Percentiles rank a stretch among this genome's conserved stretches.
phyloP scores from a whole-genome alignment of 73 alveolate genomes.

The Uronychia binucleata region DNA sequence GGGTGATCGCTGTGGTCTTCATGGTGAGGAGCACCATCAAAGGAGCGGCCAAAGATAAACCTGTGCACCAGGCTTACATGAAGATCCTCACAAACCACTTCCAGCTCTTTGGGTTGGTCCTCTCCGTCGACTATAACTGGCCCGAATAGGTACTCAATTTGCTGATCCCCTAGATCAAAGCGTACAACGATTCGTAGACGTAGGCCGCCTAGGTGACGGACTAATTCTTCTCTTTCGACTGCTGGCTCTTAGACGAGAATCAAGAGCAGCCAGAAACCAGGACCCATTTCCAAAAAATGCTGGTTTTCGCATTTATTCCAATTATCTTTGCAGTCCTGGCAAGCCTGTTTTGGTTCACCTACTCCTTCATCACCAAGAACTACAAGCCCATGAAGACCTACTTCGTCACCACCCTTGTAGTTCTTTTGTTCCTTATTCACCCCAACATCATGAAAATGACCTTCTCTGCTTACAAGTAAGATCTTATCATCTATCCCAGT shows the following conservation, averaged over 20 bases:
- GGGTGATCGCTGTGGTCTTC: conserved; percentile 12
- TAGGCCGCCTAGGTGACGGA: too few relatives aligned
- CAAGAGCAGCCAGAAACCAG: not conserved
- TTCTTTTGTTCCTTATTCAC: conserved; percentile 57
- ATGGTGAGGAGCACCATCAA: conserved; percentile 44
- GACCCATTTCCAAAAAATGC: conserved; percentile 6
- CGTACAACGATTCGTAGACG: too few relatives aligned
- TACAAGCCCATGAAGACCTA: conserved; percentile 7
- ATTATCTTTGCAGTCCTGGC: not conserved
- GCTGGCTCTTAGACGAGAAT: conserved; percentile 24
- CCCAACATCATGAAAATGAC: conserved; percentile 56
- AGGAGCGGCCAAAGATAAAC: conserved; percentile 29
- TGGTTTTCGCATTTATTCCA: conserved; percentile 2
- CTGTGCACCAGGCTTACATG: conserved; percentile 12
- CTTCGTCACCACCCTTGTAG: conserved; percentile 38
- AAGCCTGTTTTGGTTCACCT: not conserved
- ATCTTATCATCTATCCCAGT: not conserved
- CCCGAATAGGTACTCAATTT: conserved; percentile 29
- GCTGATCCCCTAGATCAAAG: conserved; percentile 19
- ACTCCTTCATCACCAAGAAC: not conserved
- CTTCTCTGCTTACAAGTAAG: conserved; percentile 44
- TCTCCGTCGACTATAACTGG: conserved; percentile 45
- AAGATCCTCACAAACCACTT: conserved; percentile 44
- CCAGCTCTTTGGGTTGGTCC: conserved; percentile 19
- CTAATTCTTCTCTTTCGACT: conserved; percentile 53